Conservation (phyloP, 2,329 filamentous ascomycete genomes). For the Leptographium galeiforme region DNA sequence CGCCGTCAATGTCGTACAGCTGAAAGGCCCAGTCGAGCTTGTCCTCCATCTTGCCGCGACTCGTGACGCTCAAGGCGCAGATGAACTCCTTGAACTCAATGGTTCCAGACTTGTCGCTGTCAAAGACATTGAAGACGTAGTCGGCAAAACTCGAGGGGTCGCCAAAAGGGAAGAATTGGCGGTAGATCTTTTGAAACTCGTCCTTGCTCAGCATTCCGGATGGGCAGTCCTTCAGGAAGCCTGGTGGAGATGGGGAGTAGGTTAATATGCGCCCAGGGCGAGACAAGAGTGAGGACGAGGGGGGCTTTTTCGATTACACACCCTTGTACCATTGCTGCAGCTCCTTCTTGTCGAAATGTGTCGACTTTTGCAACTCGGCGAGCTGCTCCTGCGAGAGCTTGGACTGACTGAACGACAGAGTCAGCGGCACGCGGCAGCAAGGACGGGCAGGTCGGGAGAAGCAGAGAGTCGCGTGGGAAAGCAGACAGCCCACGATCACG, state of each 20-base stretch:
- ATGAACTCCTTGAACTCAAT: slow-evolving; percentile 99
- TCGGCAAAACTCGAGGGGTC: slow-evolving; percentile 96
- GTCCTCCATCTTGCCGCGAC: slow-evolving; percentile 96
- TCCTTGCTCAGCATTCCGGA: slow-evolving; percentile 94
- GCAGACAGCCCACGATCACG: neutral
- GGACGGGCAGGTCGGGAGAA: neutral
- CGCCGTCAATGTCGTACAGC: slow-evolving; percentile 96
- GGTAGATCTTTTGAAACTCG: slow-evolving; percentile 99
- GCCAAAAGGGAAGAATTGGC: slow-evolving; percentile 97
- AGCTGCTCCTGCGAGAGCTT: slow-evolving; percentile 97
- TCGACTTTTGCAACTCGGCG: slow-evolving; percentile 86
- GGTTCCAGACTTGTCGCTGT: slow-evolving; percentile 89
- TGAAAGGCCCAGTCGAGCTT: slow-evolving; percentile 99
- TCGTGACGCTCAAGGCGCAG: slow-evolving; percentile 91
- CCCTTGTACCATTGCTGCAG: slow-evolving; percentile 99
- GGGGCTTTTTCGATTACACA: slow-evolving; percentile 26
- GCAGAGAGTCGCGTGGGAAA: neutral
- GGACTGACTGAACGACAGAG: slow-evolving; percentile 57
- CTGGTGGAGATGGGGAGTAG: slow-evolving; percentile 32
- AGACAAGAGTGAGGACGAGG: too few relatives aligned
- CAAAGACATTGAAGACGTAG: slow-evolving; percentile 98
- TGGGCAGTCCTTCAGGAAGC: slow-evolving; percentile 96
- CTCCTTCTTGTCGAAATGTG: slow-evolving; percentile 99
- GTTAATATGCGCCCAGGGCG: neutral
- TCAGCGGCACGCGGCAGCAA: neutral